Base-by-base conservation (phyloP, 208 protist species). In the Novymonas esmeraldas region DNA sequence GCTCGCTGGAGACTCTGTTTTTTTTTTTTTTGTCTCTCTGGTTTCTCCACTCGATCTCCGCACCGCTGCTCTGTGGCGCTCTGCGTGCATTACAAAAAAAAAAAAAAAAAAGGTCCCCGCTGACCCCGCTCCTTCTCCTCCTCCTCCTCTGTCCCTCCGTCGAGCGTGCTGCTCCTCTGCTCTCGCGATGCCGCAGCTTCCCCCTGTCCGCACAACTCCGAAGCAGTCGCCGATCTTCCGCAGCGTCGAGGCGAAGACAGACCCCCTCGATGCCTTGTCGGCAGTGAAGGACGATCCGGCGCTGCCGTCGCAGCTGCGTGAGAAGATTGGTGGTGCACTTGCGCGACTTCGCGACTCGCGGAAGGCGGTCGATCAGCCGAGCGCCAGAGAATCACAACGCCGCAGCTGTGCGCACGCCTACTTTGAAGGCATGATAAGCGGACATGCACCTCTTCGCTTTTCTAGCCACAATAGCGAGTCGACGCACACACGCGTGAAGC, bases 381-480 rank as follows among this genome's bases (percentile, higher is more conserved):
- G 61, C 39, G 36, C 49, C 31, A 38, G 45, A 9, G 28, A 49
- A 7, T 20, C 36, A 2, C 4, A 4, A 0, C 50, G 24, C 44
- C 67, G 54, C 28, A 75, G 69, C 61, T 26, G 24, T 14, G 69
- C 69, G 20, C 60, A 75, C 28, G 36, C 50, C 4, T 75, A 49
- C 22, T 75, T 75, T 20, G 63, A 75, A 33, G 50, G 68, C 22
- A 39, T 81, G 6, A 41, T 76, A 33, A 81, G 76, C 36, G 76
- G 76, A 2, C 62, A 61, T 14, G 70, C 76, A 0, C 76, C 76
- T 38, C 59, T 81, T 9, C 76, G 64, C 29, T 69, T 76, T 54
- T 76, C 57, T 26, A 33, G 57, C 36, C 42, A 61, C 22, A 42
- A 52, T 1, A 75, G 33, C 13, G 51, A 36, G 10, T 52, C 70